These are phyloP conservation scores for Quercus dentata DNA, from an alignment of 306 rosid species.

Conservation along the genomic window DNA sequence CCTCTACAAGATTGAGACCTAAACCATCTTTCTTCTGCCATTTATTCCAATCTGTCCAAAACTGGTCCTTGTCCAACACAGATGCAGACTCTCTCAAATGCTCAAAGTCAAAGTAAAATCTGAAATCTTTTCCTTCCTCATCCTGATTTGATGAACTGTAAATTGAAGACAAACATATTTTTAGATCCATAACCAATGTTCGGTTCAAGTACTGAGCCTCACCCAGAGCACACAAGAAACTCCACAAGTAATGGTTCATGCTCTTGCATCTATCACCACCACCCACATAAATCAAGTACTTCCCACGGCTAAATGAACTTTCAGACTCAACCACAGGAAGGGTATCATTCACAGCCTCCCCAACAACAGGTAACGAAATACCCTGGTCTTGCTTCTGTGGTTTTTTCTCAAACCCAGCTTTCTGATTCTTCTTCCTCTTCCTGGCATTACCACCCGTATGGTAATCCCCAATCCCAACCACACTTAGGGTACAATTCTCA, in stretches of 20 bases:
- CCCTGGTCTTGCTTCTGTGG: conserved; percentile 36
- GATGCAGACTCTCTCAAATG: conserved; percentile 88
- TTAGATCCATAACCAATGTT: conserved; percentile 93
- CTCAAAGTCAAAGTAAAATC: conserved; percentile 96
- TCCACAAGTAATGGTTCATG: conserved; percentile 96
- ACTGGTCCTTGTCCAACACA: conserved; percentile 81
- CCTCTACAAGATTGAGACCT: conserved; percentile 78
- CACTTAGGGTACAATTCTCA: conserved; percentile 58
- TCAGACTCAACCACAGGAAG: conserved; percentile 90
- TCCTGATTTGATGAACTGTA: conserved; percentile 71
- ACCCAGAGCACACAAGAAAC: conserved; percentile 96
- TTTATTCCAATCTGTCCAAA: conserved; percentile 86
- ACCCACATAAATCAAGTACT: conserved; percentile 72
- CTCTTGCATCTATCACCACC: conserved; percentile 97
- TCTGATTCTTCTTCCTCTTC: conserved; percentile 83
- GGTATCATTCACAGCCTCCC: conserved; percentile 77
- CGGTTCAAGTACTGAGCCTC: conserved; percentile 98
- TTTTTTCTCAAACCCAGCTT: conserved; percentile 63
- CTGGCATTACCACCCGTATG: conserved; percentile 83
- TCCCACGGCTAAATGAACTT: conserved; percentile 62
- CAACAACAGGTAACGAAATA: conserved; percentile 64
- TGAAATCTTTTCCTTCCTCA: conserved; percentile 96
- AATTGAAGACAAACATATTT: conserved; percentile 80
- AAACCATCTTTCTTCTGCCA: conserved; percentile 76
- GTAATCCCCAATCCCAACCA: conserved; percentile 77